Evolutionary conservation across 2,329 filamentous ascomycete species (phyloP).

Genomic region (Sarocladiaceae sp.): DNA sequence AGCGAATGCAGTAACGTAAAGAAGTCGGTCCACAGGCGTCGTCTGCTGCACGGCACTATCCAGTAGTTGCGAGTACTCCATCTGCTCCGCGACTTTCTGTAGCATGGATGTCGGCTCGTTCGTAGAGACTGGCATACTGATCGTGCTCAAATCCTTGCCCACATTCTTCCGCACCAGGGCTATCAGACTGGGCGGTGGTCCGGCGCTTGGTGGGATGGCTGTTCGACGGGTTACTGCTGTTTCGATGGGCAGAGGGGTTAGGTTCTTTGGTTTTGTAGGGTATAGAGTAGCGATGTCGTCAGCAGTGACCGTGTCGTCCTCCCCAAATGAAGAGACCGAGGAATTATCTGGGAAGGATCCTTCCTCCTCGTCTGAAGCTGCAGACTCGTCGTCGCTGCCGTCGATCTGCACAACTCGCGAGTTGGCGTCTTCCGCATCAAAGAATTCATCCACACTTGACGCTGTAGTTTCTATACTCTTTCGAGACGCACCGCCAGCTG

Average conservation of each 20-base stretch:
- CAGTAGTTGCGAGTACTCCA: slow-evolving; percentile 84
- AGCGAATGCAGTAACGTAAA: slow-evolving; percentile 86
- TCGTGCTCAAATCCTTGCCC: slow-evolving; percentile 92
- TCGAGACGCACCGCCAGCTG: slow-evolving; percentile 38
- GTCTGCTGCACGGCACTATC: slow-evolving; percentile 64
- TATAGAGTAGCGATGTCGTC: slow-evolving; percentile 61
- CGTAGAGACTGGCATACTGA: slow-evolving; percentile 94
- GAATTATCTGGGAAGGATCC: slow-evolving; percentile 48
- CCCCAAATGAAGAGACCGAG: slow-evolving; percentile 53
- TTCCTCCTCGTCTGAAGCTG: slow-evolving; percentile 49
- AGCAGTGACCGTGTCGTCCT: slow-evolving; percentile 49
- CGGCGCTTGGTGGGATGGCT: slow-evolving; percentile 66
- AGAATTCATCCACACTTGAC: slow-evolving; percentile 79
- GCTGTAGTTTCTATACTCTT: slow-evolving; percentile 71
- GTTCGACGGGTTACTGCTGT: slow-evolving; percentile 58
- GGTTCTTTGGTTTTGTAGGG: slow-evolving; percentile 66
- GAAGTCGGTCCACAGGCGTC: slow-evolving; percentile 60
- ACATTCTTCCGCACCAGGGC: slow-evolving; percentile 95
- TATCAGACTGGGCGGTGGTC: slow-evolving; percentile 82
- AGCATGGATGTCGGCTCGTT: slow-evolving; percentile 89
- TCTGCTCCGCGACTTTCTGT: slow-evolving; percentile 80
- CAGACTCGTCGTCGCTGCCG: slow-evolving; percentile 62
- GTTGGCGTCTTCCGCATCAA: slow-evolving; percentile 68
- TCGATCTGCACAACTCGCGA: slow-evolving; percentile 64
- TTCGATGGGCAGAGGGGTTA: slow-evolving; percentile 70